These are phyloP conservation scores for Geotrichum citri-aurantii DNA, from an alignment of 1,139 yeast genomes.

Conservation along the genomic window DNA sequence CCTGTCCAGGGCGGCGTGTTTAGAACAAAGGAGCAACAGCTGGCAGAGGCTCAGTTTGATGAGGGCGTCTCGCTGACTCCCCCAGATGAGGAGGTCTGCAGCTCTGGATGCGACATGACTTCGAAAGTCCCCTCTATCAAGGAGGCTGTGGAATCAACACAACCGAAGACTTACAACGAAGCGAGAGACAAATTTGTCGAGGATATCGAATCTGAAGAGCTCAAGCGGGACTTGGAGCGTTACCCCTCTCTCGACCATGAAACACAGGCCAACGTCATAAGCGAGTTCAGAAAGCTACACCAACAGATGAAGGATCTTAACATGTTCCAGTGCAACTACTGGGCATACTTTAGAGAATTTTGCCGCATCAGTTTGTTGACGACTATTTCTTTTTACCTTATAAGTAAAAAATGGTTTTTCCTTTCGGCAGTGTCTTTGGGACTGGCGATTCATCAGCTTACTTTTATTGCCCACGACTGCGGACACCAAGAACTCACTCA, in stretches of 20 bases:
- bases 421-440: constrained; percentile 65
- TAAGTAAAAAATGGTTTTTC: constrained; percentile 39
- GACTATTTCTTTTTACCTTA: constrained; percentile 46
- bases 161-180: constrained; percentile 7
- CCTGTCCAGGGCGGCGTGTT: constrained; percentile 83
- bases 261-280: constrained; percentile 55
- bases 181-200: constrained; percentile 51
- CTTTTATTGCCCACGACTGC: constrained; percentile 85
- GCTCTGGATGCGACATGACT: constrained; percentile 4
- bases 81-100: not conserved
- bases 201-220: constrained; percentile 52
- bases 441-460: constrained; percentile 82
- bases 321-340: constrained; percentile 64
- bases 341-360: constrained; percentile 63
- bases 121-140: not conserved
- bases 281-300: constrained; percentile 58
- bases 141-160: constrained; percentile 11
- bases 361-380: constrained; percentile 55
- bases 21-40: constrained; percentile 28
- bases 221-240: constrained; percentile 47
- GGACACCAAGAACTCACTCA: constrained; percentile 84
- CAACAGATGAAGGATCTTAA: constrained; percentile 51
- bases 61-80: constrained; percentile 15
- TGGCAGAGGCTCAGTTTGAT: constrained; percentile 14
- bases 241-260: constrained; percentile 62